A percentile compares a stretch with the other conserved stretches of the same genome.
phyloP scores from a whole-genome alignment of 1,284 basidiomycete species.

The Trametes polyzona region DNA sequence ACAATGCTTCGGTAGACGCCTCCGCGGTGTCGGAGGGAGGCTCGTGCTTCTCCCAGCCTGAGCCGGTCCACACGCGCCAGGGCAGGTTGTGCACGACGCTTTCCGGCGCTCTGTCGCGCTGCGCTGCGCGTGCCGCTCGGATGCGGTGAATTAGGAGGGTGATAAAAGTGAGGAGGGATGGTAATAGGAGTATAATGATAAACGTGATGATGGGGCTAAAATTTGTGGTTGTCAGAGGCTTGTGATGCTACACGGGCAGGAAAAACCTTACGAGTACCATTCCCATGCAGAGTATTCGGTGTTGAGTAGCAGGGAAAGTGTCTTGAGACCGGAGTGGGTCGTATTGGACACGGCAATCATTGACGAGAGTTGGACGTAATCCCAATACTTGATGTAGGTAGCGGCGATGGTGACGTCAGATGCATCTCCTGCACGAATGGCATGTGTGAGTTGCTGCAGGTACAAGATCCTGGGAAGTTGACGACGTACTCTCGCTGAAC shows the following conservation, averaged over 20 bases:
- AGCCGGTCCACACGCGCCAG: slow-evolving; percentile 80
- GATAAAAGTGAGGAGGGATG: slow-evolving; percentile 79
- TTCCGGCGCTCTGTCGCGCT: slow-evolving; percentile 81
- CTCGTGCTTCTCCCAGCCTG: slow-evolving; percentile 76
- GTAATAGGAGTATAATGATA: slow-evolving; percentile 78
- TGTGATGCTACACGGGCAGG: background rate
- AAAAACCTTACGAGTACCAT: slow-evolving; percentile 76
- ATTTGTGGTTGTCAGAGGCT: background rate
- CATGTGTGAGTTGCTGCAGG: slow-evolving; percentile 6
- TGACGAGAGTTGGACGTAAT: slow-evolving; percentile 61
- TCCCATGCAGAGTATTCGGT: slow-evolving; percentile 81
- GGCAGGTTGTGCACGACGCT: slow-evolving; percentile 75
- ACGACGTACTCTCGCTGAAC: slow-evolving; percentile 83
- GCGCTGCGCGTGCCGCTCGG: slow-evolving; percentile 73
- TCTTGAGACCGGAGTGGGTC: slow-evolving; percentile 71
- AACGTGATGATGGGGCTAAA: slow-evolving; percentile 78
- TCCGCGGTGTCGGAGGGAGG: slow-evolving; percentile 31
- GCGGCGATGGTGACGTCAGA: slow-evolving; percentile 74
- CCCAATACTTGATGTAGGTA: slow-evolving; percentile 75
- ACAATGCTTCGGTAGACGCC: slow-evolving; percentile 34
- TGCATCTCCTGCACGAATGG: slow-evolving; percentile 57
- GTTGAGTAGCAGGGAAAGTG: slow-evolving; percentile 76
- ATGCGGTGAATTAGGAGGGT: slow-evolving; percentile 83
- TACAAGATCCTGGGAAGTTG: background rate
- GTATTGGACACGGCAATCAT: slow-evolving; percentile 75